These are phyloP conservation scores for Phytopythium aichiense DNA, from an alignment of 352 stramenopile genomes.

Conservation along the genomic window DNA sequence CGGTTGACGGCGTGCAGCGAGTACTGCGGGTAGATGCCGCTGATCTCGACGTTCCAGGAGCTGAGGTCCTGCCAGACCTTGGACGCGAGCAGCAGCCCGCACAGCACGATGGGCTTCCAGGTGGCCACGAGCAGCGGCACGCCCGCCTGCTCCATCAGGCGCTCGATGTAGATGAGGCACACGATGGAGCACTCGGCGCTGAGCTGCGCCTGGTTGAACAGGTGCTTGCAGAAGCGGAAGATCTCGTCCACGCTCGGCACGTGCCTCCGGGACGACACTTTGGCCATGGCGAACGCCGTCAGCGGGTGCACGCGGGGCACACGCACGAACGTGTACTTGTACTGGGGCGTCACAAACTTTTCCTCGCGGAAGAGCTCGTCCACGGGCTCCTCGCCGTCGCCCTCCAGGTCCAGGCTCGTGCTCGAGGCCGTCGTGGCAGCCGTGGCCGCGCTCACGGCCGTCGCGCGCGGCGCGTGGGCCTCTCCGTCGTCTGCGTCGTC, in stretches of 20 bases:
- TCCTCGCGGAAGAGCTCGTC: conserved; percentile 86
- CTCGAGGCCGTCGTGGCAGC: conserved; percentile 8
- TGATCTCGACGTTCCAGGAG: conserved; percentile 98
- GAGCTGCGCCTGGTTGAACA: conserved; percentile 97
- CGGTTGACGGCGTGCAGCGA: conserved; percentile 96
- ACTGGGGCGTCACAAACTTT: conserved; percentile 87
- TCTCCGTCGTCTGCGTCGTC: conserved; percentile 5
- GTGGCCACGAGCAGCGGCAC: conserved; percentile 94
- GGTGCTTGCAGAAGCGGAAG: conserved; percentile 89
- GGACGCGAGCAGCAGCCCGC: conserved; percentile 95
- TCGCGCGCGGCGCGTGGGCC: background rate
- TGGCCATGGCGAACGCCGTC: conserved; percentile 81
- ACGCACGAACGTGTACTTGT: conserved; percentile 84
- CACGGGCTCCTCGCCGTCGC: conserved; percentile 45
- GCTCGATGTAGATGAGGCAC: conserved; percentile 98
- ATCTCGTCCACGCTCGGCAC: conserved; percentile 91
- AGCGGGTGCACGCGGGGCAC: conserved; percentile 68
- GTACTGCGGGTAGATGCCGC: conserved; percentile 98
- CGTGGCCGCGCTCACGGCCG: conserved; percentile 1
- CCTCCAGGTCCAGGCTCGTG: conserved; percentile 12
- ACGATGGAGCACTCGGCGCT: conserved; percentile 99
- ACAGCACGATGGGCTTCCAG: conserved; percentile 98
- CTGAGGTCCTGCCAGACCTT: conserved; percentile 99
- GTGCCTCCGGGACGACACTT: conserved; percentile 75
- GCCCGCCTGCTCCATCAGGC: conserved; percentile 96